phyloP scores from a whole-genome alignment of 768 basidiomycete species.

The Xerocomus brunneocitrinus region DNA sequence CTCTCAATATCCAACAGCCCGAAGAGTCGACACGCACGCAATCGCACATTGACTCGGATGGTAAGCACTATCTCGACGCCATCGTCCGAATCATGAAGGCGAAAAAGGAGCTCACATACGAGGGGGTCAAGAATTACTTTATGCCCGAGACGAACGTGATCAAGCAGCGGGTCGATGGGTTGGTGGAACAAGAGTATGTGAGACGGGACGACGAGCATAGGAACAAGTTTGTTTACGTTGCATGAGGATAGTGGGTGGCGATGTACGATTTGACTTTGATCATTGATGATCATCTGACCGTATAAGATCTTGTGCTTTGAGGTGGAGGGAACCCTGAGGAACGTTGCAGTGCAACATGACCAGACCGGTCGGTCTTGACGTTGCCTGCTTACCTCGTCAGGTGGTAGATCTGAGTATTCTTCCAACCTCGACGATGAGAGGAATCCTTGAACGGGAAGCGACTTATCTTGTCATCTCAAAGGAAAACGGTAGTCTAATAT shows the following conservation, averaged over 20 bases:
- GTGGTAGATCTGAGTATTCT: too few relatives aligned
- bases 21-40: conserved; percentile 86
- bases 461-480: too few relatives aligned
- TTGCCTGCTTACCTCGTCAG: too few relatives aligned
- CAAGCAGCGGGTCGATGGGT: conserved; percentile 75
- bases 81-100: conserved; percentile 97
- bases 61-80: conserved; percentile 82
- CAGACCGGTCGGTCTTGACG: too few relatives aligned
- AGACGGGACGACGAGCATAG: conserved; percentile 68
- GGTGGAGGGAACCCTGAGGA: too few relatives aligned
- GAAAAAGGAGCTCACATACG: conserved; percentile 76
- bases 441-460: too few relatives aligned
- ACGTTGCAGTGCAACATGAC: too few relatives aligned
- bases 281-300: too few relatives aligned
- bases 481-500: too few relatives aligned
- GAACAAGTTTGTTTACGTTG: conserved; percentile 75
- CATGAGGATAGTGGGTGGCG: conserved; percentile 34
- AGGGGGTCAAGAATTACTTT: conserved; percentile 85
- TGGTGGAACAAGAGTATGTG: conserved; percentile 87
- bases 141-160: conserved; percentile 78
- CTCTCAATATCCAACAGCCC: conserved; percentile 38
- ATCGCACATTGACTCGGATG: conserved; percentile 79
- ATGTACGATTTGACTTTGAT: too few relatives aligned
- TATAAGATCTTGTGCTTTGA: too few relatives aligned
- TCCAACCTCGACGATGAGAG: too few relatives aligned